Evolutionary conservation across 768 basidiomycete species (phyloP).

Genomic region (Kwoniella sp.): DNA sequence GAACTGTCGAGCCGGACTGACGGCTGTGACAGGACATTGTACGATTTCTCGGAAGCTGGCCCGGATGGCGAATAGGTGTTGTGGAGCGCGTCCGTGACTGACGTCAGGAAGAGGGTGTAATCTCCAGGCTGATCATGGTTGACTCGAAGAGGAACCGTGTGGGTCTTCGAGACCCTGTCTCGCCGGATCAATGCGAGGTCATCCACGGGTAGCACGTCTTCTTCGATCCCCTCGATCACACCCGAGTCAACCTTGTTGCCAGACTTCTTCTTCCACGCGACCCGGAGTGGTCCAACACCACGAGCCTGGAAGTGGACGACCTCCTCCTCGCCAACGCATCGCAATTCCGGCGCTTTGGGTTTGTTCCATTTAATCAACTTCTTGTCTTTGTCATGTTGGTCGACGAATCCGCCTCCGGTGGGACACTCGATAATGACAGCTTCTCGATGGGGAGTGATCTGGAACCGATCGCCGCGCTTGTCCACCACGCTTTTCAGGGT

Average conservation of each 20-base stretch:
- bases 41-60: slow-evolving; percentile 53
- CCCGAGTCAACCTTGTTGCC: slow-evolving; percentile 30
- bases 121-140: slow-evolving; percentile 32
- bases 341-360: slow-evolving; percentile 53
- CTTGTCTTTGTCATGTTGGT: slow-evolving; percentile 52
- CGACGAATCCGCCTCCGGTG: slow-evolving; percentile 59
- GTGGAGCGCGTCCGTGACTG: slow-evolving; percentile 75
- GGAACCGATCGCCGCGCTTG: slow-evolving; percentile 65
- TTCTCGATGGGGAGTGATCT: slow-evolving; percentile 60
- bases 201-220: slow-evolving; percentile 27
- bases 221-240: slow-evolving; percentile 43
- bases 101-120: slow-evolving; percentile 63
- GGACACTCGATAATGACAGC: slow-evolving; percentile 80
- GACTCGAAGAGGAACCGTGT: slow-evolving; percentile 38
- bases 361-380: slow-evolving; percentile 59
- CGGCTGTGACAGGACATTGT: slow-evolving; percentile 68
- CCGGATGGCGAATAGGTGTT: slow-evolving; percentile 58
- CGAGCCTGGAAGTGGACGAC: slow-evolving; percentile 34
- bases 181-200: slow-evolving; percentile 19
- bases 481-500: slow-evolving; percentile 72
- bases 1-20: slow-evolving; percentile 63
- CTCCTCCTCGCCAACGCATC: slow-evolving; percentile 45
- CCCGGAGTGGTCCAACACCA: slow-evolving; percentile 41
- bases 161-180: slow-evolving; percentile 34
- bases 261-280: slow-evolving; percentile 37